phyloP scores from a whole-genome alignment of 148 eudicot species.

The Camellia granthamiana region DNA sequence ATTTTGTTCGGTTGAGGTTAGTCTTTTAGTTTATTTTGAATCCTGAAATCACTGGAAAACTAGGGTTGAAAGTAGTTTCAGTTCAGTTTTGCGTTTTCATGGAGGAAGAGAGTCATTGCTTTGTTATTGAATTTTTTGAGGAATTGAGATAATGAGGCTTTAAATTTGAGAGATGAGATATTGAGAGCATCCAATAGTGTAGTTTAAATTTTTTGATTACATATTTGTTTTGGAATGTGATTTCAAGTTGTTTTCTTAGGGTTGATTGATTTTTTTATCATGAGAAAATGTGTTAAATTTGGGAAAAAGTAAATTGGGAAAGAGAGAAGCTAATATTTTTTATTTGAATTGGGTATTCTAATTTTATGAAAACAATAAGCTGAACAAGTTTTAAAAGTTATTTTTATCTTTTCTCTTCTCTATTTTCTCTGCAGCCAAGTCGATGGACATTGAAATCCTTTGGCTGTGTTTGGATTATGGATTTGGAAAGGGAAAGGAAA shows the following conservation, averaged over 20 bases:
- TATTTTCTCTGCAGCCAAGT: background rate
- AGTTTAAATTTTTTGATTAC: background rate
- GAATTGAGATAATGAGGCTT: constrained; percentile 1
- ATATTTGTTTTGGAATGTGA: background rate
- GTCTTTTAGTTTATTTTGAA: background rate
- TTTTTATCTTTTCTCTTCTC: too few species aligned
- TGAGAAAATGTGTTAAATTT: background rate
- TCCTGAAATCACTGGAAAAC: background rate
- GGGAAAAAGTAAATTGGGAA: background rate
- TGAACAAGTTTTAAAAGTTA: background rate
- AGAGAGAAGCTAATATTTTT: background rate
- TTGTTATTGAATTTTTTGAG: background rate
- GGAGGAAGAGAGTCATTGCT: background rate
- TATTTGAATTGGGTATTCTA: background rate
- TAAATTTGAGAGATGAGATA: background rate
- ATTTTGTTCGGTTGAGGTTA: constrained; percentile 7
- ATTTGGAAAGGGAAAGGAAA: too few species aligned
- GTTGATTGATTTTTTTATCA: background rate
- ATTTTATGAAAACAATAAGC: background rate
- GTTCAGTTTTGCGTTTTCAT: background rate
- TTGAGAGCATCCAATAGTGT: background rate
- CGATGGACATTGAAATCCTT: background rate
- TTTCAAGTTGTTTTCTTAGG: background rate
- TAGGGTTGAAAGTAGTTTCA: background rate
- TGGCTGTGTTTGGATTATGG: too few species aligned